Conservation (phyloP, 2,329 filamentous ascomycete genomes). For the Neophaeococcomyces mojaviensis region DNA sequence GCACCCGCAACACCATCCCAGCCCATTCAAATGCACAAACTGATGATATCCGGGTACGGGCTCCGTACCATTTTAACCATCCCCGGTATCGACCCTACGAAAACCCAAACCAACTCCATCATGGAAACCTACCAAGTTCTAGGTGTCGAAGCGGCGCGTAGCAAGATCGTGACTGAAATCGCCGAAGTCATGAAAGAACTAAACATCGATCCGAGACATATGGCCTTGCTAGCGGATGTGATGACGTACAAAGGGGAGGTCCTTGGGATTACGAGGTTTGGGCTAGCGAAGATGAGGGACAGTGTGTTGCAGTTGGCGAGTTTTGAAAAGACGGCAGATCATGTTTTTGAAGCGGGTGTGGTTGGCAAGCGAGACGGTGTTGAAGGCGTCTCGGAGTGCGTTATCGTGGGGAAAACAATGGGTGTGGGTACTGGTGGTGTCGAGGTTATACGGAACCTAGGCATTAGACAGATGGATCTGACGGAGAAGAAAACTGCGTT, state of each 20-base stretch:
- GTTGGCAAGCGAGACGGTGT: conserved; percentile 88
- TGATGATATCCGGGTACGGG: conserved; percentile 90
- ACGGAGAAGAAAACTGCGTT: conserved; percentile 54
- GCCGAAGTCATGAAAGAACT: conserved; percentile 82
- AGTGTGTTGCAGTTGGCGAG: conserved; percentile 86
- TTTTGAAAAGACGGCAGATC: conserved; percentile 97
- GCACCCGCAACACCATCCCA: conserved; percentile 61
- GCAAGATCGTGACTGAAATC: conserved; percentile 85
- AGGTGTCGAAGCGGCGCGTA: conserved; percentile 87
- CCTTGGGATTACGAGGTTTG: conserved; percentile 91
- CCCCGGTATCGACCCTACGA: conserved; percentile 73
- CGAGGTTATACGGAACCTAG: conserved; percentile 73
- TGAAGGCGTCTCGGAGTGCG: conserved; percentile 90
- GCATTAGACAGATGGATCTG: conserved; percentile 55
- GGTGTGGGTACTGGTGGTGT: conserved; percentile 84
- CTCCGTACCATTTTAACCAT: conserved; percentile 86
- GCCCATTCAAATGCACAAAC: conserved; percentile 59
- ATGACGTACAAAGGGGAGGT: conserved; percentile 99
- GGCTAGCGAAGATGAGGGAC: conserved; percentile 92
- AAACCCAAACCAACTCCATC: conserved; percentile 72
- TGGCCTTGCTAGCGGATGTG: conserved; percentile 92
- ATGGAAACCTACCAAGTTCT: conserved; percentile 83
- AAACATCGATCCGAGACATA: conserved; percentile 94
- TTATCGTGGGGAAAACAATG: conserved; percentile 97
- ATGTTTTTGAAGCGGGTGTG: conserved; percentile 89